A percentile compares a stretch with the other conserved stretches of the same genome.
These are phyloP conservation scores for Globisporangium nagaii DNA, from an alignment of 352 stramenopile genomes.

Conservation along the genomic window DNA sequence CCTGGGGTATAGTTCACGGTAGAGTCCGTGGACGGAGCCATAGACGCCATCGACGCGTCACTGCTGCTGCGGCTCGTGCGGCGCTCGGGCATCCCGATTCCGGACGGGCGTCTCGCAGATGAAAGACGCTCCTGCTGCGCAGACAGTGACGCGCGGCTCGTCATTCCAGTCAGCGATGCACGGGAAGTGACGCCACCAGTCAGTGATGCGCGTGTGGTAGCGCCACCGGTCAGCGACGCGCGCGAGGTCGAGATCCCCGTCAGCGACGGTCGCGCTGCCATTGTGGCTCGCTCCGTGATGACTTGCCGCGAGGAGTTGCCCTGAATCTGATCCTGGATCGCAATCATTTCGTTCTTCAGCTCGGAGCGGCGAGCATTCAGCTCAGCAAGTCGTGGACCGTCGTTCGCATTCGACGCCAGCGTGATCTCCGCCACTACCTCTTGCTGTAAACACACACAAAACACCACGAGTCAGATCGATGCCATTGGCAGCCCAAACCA, in stretches of 20 bases:
- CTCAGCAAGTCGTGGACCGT: conserved; percentile 35
- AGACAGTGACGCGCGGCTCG: conserved; percentile 4
- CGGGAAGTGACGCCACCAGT: background rate
- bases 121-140: conserved; percentile 5
- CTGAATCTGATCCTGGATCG: conserved; percentile 42
- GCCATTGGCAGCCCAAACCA: background rate
- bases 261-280: conserved; percentile 29
- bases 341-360: conserved; percentile 73
- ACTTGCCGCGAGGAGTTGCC: conserved; percentile 18
- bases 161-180: background rate
- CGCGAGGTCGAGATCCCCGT: background rate
- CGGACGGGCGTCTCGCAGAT: conserved; percentile 14
- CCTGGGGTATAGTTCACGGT: conserved; percentile 21
- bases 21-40: conserved; percentile 46
- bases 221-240: background rate
- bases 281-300: conserved; percentile 17
- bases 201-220: background rate
- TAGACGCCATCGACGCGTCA: conserved; percentile 46
- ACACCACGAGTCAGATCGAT: background rate
- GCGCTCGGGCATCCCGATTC: conserved; percentile 27
- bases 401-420: conserved; percentile 46
- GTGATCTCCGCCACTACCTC: conserved; percentile 62
- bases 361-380: conserved; percentile 49
- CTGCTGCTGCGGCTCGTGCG: conserved; percentile 39
- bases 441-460: conserved; percentile 22